A percentile compares a stretch with the other conserved stretches of the same genome.
phyloP scores from a whole-genome alignment of 2,329 filamentous ascomycete genomes.

The Aspergillus neoniger region DNA sequence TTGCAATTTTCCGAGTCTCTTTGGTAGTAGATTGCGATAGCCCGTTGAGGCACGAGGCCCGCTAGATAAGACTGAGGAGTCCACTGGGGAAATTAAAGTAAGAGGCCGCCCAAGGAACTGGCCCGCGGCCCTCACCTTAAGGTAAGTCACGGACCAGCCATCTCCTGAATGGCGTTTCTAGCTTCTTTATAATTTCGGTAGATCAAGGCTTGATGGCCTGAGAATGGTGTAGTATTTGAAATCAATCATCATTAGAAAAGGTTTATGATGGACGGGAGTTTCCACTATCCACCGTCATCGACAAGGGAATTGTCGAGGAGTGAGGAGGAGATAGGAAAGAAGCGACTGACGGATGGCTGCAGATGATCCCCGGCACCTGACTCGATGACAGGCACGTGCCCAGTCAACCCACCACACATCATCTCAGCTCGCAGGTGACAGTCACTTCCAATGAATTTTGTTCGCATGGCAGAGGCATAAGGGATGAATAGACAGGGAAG shows the following conservation, averaged over 20 bases:
- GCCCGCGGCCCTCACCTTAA: not conserved
- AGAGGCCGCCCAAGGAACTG: not conserved
- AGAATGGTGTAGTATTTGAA: not conserved
- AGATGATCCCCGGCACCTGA: constrained; percentile 1
- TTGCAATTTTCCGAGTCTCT: not conserved
- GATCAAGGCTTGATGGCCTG: not conserved
- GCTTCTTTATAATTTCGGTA: not conserved
- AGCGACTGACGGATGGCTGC: constrained; percentile 1
- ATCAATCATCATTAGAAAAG: no score
- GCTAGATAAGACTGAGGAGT: not conserved
- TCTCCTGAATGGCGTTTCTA: not conserved
- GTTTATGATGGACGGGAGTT: not conserved
- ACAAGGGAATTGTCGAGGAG: not conserved
- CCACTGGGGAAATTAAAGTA: constrained; percentile 4
- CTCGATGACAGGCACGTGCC: not conserved
- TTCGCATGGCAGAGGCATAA: not conserved
- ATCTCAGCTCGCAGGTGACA: not conserved
- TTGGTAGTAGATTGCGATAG: not conserved
- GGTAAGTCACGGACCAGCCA: not conserved
- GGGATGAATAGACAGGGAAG: not conserved
- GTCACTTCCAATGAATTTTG: no score
- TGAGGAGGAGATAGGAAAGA: no score
- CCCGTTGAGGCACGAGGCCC: not conserved
- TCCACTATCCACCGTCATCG: not conserved
- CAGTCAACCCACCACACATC: not conserved